These are phyloP conservation scores for Hypoxylon rubiginosum DNA, from an alignment of 2,329 filamentous ascomycete genomes.

Conservation along the genomic window DNA sequence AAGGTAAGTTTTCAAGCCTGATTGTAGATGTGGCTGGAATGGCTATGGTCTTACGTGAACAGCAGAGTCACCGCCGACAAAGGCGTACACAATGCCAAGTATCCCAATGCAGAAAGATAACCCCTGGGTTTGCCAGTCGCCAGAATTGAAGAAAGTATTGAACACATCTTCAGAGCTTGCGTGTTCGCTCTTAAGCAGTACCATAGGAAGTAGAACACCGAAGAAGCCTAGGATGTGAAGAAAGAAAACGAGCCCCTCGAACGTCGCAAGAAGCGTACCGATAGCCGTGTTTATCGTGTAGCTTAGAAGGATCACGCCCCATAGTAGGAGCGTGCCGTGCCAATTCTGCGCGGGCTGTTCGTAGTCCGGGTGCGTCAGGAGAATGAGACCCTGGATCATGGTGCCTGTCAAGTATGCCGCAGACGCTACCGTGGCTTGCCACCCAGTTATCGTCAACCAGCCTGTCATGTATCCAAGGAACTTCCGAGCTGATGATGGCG, in stretches of 20 bases:
- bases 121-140: slow-evolving; percentile 43
- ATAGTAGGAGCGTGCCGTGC: slow-evolving; percentile 44
- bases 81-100: slow-evolving; percentile 42
- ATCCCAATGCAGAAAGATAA: slow-evolving; percentile 38
- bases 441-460: slow-evolving; percentile 42
- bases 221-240: slow-evolving; percentile 62
- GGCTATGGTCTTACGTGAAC: slow-evolving; percentile 40
- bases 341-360: slow-evolving; percentile 35
- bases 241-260: slow-evolving; percentile 59
- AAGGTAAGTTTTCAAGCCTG: too few species aligned
- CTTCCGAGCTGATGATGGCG: slow-evolving; percentile 35
- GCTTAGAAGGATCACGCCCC: slow-evolving; percentile 59
- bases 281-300: slow-evolving; percentile 55
- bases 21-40: too few species aligned
- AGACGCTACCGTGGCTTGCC: slow-evolving; percentile 41
- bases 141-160: slow-evolving; percentile 44
- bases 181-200: slow-evolving; percentile 49
- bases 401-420: slow-evolving; percentile 37
- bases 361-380: slow-evolving; percentile 42
- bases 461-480: slow-evolving; percentile 44
- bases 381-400: slow-evolving; percentile 41
- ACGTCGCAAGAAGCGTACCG: slow-evolving; percentile 51
- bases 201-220: slow-evolving; percentile 55
- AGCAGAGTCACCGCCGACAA: slow-evolving; percentile 57
- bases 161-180: slow-evolving; percentile 49